A percentile compares a stretch with the other conserved stretches of the same genome.
These are phyloP conservation scores for Coemansia sp. DNA, from an alignment of 192 early-diverging fungal species.

Conservation along the genomic window DNA sequence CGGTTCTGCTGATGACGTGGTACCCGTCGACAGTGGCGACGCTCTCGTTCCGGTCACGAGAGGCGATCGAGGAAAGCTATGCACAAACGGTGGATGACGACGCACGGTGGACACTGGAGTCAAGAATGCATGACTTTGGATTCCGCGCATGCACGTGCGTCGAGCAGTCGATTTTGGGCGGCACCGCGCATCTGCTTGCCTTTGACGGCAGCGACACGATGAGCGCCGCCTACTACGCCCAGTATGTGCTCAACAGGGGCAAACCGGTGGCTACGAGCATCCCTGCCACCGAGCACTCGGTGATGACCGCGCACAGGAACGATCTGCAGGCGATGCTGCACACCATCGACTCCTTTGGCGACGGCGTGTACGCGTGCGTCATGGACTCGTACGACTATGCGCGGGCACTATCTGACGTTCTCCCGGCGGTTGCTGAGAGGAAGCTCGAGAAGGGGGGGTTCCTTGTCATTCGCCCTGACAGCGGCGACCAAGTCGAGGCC, in stretches of 20 bases:
- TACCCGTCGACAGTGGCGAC: conserved; percentile 88
- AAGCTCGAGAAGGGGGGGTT: conserved; percentile 79
- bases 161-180: conserved; percentile 85
- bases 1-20: conserved; percentile 81
- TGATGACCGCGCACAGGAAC: conserved; percentile 75
- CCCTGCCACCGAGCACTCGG: conserved; percentile 88
- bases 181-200: conserved; percentile 80
- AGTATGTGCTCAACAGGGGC: conserved; percentile 73
- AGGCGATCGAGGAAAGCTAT: conserved; percentile 64
- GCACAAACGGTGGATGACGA: conserved; percentile 65
- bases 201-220: conserved; percentile 82
- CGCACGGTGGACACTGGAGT: conserved; percentile 53
- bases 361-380: conserved; percentile 78
- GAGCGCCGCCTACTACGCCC: conserved; percentile 75
- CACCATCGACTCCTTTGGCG: conserved; percentile 69
- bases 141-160: conserved; percentile 85
- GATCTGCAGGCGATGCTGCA: conserved; percentile 71
- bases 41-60: conserved; percentile 65
- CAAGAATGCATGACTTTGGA: conserved; percentile 88
- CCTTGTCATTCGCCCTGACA: conserved; percentile 81
- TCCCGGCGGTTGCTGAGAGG: conserved; percentile 65
- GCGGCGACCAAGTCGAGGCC: conserved; percentile 76
- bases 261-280: conserved; percentile 74
- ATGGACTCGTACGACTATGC: conserved; percentile 91
- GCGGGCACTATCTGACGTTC: conserved; percentile 67